These are phyloP conservation scores for Penicillium sp. DNA, from an alignment of 2,329 filamentous ascomycete genomes.

Conservation along the genomic window DNA sequence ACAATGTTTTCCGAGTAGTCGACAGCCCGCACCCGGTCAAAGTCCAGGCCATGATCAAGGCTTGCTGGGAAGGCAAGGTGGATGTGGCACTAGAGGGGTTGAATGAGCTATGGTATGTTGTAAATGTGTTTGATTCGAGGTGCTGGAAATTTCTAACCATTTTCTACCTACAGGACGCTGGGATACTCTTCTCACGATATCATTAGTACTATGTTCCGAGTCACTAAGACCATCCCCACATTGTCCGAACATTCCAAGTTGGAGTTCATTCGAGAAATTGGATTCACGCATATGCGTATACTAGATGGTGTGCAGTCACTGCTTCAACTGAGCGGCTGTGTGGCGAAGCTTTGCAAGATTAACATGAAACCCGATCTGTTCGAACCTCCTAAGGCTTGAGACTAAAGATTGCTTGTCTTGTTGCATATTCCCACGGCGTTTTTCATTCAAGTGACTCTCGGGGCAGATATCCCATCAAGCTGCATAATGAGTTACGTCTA, in stretches of 20 bases:
- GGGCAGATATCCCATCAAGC: not conserved
- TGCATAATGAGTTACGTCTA: conserved; percentile 17
- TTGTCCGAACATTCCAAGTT: conserved; percentile 92
- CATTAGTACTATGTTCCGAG: conserved; percentile 98
- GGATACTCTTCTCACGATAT: conserved; percentile 99
- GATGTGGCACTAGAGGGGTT: conserved; percentile 82
- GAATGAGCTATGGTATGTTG: conserved; percentile 76
- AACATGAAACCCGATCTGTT: conserved; percentile 94
- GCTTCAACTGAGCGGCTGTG: conserved; percentile 87
- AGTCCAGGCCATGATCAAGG: conserved; percentile 97
- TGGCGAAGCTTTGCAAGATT: conserved; percentile 86
- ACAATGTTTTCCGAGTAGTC: conserved; percentile 97
- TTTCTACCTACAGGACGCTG: conserved; percentile 56
- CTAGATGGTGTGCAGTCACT: conserved; percentile 96
- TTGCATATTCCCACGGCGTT: conserved; percentile 31
- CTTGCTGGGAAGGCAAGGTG: conserved; percentile 87
- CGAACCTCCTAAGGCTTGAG: conserved; percentile 42
- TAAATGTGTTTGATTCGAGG: not conserved
- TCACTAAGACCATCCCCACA: conserved; percentile 91
- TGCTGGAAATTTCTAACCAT: conserved; percentile 4
- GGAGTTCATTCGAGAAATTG: conserved; percentile 98
- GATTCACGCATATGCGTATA: conserved; percentile 98
- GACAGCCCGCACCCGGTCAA: conserved; percentile 97
- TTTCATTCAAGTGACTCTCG: conserved; percentile 8
- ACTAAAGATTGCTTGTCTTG: conserved; percentile 3